Percentiles rank a stretch among this genome's conserved stretches.
Conservation (phyloP, 1,139 yeast species). For the Suhomyces anneliseae region DNA sequence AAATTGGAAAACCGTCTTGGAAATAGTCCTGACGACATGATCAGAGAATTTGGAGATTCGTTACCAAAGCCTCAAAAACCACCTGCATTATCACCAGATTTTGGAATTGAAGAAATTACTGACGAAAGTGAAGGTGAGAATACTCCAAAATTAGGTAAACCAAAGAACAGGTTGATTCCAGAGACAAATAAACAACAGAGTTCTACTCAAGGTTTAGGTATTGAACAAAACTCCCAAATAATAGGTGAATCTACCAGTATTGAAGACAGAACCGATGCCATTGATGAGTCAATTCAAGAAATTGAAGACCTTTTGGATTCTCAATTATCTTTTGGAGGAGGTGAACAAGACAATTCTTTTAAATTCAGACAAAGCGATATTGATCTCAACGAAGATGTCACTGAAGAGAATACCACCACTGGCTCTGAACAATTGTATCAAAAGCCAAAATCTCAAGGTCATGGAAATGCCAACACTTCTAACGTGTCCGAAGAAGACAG, state of each 20-base stretch:
- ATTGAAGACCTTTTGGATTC: conserved; percentile 44
- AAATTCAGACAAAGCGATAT: conserved; percentile 12
- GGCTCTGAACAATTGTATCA: conserved; percentile 2
- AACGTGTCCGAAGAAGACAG: neutral
- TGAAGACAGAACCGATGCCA: conserved; percentile 15
- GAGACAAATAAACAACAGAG: neutral
- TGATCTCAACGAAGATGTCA: conserved; percentile 5
- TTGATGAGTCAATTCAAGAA: conserved; percentile 42
- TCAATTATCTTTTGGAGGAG: conserved; percentile 21
- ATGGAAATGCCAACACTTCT: neutral
- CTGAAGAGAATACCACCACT: conserved; percentile 2
- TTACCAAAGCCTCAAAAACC: conserved; percentile 12
- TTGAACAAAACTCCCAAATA: conserved; percentile 9
- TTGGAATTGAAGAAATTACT: conserved; percentile 41
- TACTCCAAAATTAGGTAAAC: conserved; percentile 2
- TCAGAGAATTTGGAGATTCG: conserved; percentile 13
- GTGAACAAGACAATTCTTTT: conserved; percentile 9
- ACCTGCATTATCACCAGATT: conserved; percentile 26
- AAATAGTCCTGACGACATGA: conserved; percentile 5
- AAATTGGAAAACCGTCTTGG: conserved; percentile 25
- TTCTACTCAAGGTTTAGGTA: conserved; percentile 12
- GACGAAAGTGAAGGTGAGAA: conserved; percentile 31
- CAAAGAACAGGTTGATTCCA: neutral
- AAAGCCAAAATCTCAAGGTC: neutral
- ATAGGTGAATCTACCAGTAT: conserved; percentile 23